Conservation (phyloP, 495 filamentous ascomycete species). For the Penicillium steckii region DNA sequence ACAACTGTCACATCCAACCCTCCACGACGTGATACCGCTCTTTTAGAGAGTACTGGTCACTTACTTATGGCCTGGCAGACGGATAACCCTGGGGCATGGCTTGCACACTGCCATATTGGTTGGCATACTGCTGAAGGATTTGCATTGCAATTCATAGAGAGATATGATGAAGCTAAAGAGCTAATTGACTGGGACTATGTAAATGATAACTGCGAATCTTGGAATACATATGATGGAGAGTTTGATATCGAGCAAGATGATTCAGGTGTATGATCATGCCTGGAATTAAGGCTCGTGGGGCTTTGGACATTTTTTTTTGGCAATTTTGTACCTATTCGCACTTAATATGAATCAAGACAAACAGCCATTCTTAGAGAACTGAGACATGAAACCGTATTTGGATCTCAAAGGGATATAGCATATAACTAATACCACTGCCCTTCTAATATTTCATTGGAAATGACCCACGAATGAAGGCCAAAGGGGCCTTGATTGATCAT, state of each 20-base stretch:
- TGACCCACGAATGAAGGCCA: no score
- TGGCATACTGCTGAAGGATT: conserved; percentile 12
- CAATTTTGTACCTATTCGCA: no score
- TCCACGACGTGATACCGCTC: not conserved
- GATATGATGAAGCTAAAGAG: conserved; percentile 3
- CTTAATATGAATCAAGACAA: no score
- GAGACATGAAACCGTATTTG: no score
- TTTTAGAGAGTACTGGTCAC: not conserved
- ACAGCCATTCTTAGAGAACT: no score
- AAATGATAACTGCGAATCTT: conserved; percentile 13
- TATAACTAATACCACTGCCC: no score
- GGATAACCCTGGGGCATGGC: conserved; percentile 13
- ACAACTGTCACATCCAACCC: not conserved
- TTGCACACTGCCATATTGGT: conserved; percentile 15
- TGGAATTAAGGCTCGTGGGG: no score
- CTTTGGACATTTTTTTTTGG: no score
- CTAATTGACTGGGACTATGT: conserved; percentile 8
- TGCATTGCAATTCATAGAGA: conserved; percentile 9
- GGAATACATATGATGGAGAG: conserved; percentile 1
- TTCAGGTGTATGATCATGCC: conserved; percentile 7
- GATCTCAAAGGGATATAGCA: no score
- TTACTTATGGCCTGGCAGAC: conserved; percentile 9
- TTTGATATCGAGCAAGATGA: conserved; percentile 3
- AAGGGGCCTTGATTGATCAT: no score
- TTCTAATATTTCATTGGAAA: no score